Conservation (phyloP, 2,329 filamentous ascomycete species). For the Coleophoma eucalyptorum region DNA sequence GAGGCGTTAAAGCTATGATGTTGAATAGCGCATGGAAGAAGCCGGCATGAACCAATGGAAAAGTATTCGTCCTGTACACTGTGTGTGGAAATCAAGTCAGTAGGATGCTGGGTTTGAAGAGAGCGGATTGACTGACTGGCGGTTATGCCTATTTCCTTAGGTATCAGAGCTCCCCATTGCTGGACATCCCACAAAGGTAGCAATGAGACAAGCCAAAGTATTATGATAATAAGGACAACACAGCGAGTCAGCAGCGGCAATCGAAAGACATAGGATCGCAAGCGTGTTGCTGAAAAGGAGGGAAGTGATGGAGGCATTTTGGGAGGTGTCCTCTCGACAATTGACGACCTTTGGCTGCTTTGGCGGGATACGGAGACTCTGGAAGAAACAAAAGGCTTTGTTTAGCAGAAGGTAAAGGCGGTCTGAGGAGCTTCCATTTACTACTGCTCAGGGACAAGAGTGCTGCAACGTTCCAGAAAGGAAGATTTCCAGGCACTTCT, state of each 20-base stretch:
- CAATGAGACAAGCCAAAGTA: constrained; percentile 66
- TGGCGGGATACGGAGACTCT: background rate
- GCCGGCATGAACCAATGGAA: constrained; percentile 79
- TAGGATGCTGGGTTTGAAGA: constrained; percentile 1
- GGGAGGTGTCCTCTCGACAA: background rate
- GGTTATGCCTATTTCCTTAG: constrained; percentile 66
- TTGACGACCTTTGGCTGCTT: background rate
- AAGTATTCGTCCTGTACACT: constrained; percentile 95
- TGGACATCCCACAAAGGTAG: constrained; percentile 68
- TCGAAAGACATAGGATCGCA: constrained; percentile 77
- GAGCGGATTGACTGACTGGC: constrained; percentile 55
- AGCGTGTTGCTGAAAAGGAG: constrained; percentile 66
- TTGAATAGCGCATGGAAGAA: constrained; percentile 81
- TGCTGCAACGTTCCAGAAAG: no score
- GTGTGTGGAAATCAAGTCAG: constrained; percentile 2
- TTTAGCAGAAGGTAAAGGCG: no score
- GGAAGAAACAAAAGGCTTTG: no score
- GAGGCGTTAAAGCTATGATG: constrained; percentile 73
- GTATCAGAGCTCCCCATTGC: constrained; percentile 76
- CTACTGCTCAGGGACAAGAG: no score
- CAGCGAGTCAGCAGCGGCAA: constrained; percentile 84
- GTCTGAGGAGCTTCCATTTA: no score
- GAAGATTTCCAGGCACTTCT: no score
- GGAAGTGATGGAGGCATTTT: constrained; percentile 26
- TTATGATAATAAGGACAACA: constrained; percentile 61